Evolutionary conservation across 768 basidiomycete genomes (phyloP), one percentile per base, ranked within the genome.

Genomic region (Macrolepiota dolichaula): DNA sequence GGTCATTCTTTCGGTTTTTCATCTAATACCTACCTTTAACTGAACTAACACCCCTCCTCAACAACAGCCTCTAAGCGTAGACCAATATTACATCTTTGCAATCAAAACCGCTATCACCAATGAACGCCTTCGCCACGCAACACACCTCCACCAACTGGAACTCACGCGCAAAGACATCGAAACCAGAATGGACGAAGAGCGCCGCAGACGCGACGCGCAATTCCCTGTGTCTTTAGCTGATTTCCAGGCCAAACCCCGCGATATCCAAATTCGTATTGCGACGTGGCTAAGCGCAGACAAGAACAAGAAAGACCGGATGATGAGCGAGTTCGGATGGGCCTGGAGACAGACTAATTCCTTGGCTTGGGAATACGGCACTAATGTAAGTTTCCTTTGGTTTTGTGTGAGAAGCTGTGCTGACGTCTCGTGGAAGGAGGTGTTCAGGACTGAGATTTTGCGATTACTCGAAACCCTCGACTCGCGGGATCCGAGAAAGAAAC

Each of bases 301-400:
- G n/a, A n/a, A 13, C 15, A 57, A 37, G 24, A 55, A 47, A 44
- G 63, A 64, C n/a, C 42, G 19, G 47, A 61, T 64, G 63, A 56
- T 61, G 59, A 51, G 42, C 19, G 51, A 64, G 19, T 64, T 61
- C 53, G 55, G 54, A 4, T 64, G 63, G 63, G 50, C 59, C 2
- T 64, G 55, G 59, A 51, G 55, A 53, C 38, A 55, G 42, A 59
- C 58, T 24, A 27, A 60, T 7, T 25, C 49, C 4, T n/a, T 64
- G 40, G 49, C 37, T 24, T 7, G 53, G n/a, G 59, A 64, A 19
- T 57, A 42, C 49, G 38, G 19, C 4, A 46, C 11, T 25, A 56
- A 60, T 37, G 63, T 63, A 42, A 60, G 63, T 35, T 32, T 59
- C 15, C 25, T 19, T 42, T 55, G 22, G 29, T 24, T 36, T 7